Conservation (phyloP, 768 basidiomycete species). For the Strobilomyces confusus region DNA sequence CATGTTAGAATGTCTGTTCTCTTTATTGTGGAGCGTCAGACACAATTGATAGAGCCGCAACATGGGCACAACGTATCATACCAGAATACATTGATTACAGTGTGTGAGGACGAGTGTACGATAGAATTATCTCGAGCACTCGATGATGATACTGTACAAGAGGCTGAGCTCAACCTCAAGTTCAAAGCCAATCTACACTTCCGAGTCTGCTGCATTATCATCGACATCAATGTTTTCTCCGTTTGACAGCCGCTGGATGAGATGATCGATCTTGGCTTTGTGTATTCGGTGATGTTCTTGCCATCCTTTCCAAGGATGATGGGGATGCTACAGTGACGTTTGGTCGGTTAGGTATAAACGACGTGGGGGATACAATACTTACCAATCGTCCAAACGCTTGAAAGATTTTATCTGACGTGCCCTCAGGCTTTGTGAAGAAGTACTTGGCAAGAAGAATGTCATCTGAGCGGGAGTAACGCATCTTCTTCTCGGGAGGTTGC, state of each 20-base stretch:
- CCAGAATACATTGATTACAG: slow-evolving; percentile 2
- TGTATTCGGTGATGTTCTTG: slow-evolving; percentile 90
- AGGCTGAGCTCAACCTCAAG: neutral
- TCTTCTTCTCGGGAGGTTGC: slow-evolving; percentile 79
- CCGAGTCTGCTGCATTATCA: slow-evolving; percentile 25
- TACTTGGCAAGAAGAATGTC: slow-evolving; percentile 75
- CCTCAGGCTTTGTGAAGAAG: slow-evolving; percentile 69
- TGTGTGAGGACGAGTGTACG: slow-evolving; percentile 4
- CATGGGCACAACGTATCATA: neutral
- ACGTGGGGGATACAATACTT: slow-evolving; percentile 20
- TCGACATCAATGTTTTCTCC: slow-evolving; percentile 51
- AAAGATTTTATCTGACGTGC: slow-evolving; percentile 81
- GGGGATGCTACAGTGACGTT: slow-evolving; percentile 60
- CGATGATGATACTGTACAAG: slow-evolving; percentile 5
- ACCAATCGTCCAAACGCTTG: slow-evolving; percentile 75
- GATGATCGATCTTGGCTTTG: slow-evolving; percentile 80
- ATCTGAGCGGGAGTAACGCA: slow-evolving; percentile 78
- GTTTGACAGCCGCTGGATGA: slow-evolving; percentile 55
- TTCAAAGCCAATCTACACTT: slow-evolving; percentile 17
- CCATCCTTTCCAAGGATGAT: slow-evolving; percentile 95
- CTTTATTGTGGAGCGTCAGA: too few species aligned
- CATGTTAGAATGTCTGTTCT: too few species aligned
- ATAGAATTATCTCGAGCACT: slow-evolving; percentile 10
- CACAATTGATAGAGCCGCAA: too few species aligned
- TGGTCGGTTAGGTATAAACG: neutral